Base-by-base conservation (phyloP, 768 basidiomycete species). In the Mycena venus region DNA sequence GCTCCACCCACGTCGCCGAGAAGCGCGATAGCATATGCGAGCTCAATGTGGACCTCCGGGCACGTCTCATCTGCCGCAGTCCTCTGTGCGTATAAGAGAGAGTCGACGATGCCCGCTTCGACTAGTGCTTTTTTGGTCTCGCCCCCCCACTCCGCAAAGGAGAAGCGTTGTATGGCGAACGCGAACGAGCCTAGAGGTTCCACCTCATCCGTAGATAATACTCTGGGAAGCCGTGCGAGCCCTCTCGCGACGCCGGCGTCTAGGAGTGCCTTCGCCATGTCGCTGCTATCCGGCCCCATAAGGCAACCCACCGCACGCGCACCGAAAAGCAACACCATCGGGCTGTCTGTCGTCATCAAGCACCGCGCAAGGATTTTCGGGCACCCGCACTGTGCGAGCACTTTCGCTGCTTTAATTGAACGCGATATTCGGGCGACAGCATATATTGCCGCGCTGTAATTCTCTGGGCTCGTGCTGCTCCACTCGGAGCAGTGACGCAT, bases 1-100 rank as follows among this genome's bases (percentile, higher is more conserved):
- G 73, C 38, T 6, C 79, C 80, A 5, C 81, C 81, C 49, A 82
- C 80, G 74, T 82, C 81, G 10, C 61, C 66, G 3, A 82, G 75
- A 10, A 79, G 72, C 38, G 80, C 80, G 17, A 80, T 69, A 3
- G 79, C 80, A 15, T 80, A 66, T 0, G 81, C 78, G 11, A 80
- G 64, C 53, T 81, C 78, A 55, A 79, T 77, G 49, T 80, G 80
- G 5, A 82, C 77, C 25, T 78, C 65, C 14, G 79, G 77, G 44
- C 62, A 70, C 7, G 77, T 75, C 44, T 78, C 75, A 34, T 79
- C 78, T 25, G 78, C 73, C 2, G 79, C 77, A 4, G 77, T 81
- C 47, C 79, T 42, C 58, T 80, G 55, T 12, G 78, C 79, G 10
- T 78, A 75, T 5, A 82, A 70, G 2, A 82, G 70, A 5, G 81